Percentiles rank a stretch among this genome's conserved stretches.
Conservation (phyloP, 2,329 filamentous ascomycete species). For the Daldinia eschscholtzii region DNA sequence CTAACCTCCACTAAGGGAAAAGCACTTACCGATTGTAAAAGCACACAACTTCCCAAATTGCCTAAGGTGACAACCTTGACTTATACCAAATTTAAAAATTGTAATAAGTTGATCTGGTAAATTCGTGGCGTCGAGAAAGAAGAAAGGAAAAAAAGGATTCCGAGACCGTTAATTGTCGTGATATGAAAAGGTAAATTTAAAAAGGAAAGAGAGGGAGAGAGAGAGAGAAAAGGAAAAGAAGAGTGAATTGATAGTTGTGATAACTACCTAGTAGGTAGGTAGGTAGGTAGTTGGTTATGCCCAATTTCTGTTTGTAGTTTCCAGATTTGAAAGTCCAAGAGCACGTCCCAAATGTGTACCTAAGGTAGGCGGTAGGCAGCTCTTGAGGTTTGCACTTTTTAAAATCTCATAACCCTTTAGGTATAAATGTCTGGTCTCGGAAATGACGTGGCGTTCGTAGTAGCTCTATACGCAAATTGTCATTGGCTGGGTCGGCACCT, state of each 20-base stretch:
- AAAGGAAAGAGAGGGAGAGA: not conserved
- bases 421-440: slow-evolving; percentile 4
- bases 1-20: too few relatives aligned
- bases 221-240: not conserved
- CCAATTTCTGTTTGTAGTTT: too few relatives aligned
- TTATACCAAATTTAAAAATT: not conserved
- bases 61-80: not conserved
- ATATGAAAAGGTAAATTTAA: not conserved
- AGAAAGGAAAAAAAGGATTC: not conserved
- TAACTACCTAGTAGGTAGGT: too few relatives aligned
- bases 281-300: not conserved
- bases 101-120: not conserved
- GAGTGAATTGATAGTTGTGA: not conserved
- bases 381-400: not conserved
- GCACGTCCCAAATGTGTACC: too few relatives aligned
- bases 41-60: too few relatives aligned
- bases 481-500: not conserved
- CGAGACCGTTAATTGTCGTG: not conserved
- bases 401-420: not conserved
- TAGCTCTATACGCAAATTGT: not conserved
- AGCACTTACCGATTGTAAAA: too few relatives aligned
- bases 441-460: slow-evolving; percentile 4
- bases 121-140: not conserved
- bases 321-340: too few relatives aligned
- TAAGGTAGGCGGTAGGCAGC: not conserved